These are phyloP conservation scores for Danielozyma ontarioensis DNA, from an alignment of 805 yeast genomes.

Conservation along the genomic window DNA sequence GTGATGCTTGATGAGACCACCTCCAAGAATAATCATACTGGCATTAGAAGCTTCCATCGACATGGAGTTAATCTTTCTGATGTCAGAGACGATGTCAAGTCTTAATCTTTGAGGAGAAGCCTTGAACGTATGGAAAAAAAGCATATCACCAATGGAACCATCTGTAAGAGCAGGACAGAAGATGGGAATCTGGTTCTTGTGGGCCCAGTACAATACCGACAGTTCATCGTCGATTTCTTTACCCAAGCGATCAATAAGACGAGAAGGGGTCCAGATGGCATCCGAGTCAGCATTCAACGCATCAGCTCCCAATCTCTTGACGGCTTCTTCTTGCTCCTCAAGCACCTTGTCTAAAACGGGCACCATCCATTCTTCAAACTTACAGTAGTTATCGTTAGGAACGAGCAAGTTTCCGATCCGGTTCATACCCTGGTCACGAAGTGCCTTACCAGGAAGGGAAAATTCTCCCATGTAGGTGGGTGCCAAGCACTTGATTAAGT, in stretches of 20 bases:
- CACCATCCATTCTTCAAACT: conserved; percentile 97
- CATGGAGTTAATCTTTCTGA: conserved; percentile 84
- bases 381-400: conserved; percentile 97
- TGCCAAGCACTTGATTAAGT: conserved; percentile 90
- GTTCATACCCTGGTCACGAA: conserved; percentile 94
- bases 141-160: conserved; percentile 98
- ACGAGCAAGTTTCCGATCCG: conserved; percentile 95
- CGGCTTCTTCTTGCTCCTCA: conserved; percentile 78
- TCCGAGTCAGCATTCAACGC: conserved; percentile 58
- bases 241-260: conserved; percentile 87
- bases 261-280: conserved; percentile 92
- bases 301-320: conserved; percentile 43
- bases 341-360: conserved; percentile 85
- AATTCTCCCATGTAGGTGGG: conserved; percentile 96
- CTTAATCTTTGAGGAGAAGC: conserved; percentile 86
- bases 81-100: conserved; percentile 91
- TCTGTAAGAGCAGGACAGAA: conserved; percentile 98
- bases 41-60: conserved; percentile 93
- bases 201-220: conserved; percentile 96
- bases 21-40: conserved; percentile 95
- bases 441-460: conserved; percentile 67
- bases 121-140: conserved; percentile 96
- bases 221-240: conserved; percentile 91
- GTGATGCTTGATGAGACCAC: conserved; percentile 95
- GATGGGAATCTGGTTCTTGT: conserved; percentile 91